Percentiles rank a stretch among this genome's conserved stretches.
phyloP scores from a whole-genome alignment of 208 protist genomes.

The Acanthamoeba triangularis region DNA sequence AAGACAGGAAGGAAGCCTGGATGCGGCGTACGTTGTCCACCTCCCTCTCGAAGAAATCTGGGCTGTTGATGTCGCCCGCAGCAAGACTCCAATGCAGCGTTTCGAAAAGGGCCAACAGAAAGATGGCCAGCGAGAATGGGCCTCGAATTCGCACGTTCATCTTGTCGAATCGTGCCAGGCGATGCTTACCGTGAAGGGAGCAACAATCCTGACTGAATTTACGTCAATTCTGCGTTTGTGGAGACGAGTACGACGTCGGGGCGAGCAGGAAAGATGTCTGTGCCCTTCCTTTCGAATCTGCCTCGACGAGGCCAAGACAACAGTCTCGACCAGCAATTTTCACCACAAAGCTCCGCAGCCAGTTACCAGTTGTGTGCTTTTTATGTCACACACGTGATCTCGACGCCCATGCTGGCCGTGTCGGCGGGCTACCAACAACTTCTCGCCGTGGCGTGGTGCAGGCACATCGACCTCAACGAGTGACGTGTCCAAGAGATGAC shows the following conservation, averaged over 20 bases:
- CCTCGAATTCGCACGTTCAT: slow-evolving; percentile 7
- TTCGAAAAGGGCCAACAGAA: background rate
- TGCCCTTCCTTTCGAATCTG: background rate
- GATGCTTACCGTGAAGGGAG: background rate
- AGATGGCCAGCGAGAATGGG: slow-evolving; percentile 37
- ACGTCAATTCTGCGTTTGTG: background rate
- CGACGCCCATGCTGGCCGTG: background rate
- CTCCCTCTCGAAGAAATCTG: slow-evolving; percentile 31
- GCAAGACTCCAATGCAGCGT: slow-evolving; percentile 16
- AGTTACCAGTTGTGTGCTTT: background rate
- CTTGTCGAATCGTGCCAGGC: background rate
- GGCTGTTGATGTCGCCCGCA: background rate
- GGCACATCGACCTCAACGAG: too few species aligned
- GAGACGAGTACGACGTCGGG: background rate
- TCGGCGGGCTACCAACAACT: background rate
- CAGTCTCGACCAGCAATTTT: too few species aligned
- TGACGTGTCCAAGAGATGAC: too few species aligned
- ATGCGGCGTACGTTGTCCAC: background rate
- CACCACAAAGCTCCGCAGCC: too few species aligned
- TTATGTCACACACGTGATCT: background rate
- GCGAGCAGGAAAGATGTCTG: background rate
- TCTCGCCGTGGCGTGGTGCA: background rate
- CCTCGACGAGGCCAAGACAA: background rate
- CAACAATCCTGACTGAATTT: background rate
- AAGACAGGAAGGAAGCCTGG: slow-evolving; percentile 7